A percentile compares a stretch with the other conserved stretches of the same genome.
phyloP scores from a whole-genome alignment of 768 basidiomycete genomes.

The Paxillus rubicundulus region DNA sequence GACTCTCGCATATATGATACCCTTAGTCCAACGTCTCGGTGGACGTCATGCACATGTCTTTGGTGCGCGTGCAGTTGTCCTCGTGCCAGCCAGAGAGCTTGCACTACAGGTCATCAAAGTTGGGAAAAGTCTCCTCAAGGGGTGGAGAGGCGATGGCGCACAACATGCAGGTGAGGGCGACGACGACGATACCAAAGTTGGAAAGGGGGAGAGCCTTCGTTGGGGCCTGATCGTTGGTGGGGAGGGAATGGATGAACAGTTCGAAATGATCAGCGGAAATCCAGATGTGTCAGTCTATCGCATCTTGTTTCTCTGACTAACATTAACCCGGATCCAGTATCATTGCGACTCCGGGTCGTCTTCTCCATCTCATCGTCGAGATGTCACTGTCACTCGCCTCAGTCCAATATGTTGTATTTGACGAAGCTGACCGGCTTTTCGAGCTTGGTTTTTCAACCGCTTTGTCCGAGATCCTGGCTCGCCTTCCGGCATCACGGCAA shows the following conservation, averaged over 20 bases:
- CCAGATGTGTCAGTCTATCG: constrained; percentile 81
- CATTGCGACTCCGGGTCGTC: constrained; percentile 95
- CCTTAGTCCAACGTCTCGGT: constrained; percentile 82
- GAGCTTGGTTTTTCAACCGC: constrained; percentile 97
- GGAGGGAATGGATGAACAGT: constrained; percentile 93
- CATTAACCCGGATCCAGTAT: constrained; percentile 51
- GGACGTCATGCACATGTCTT: constrained; percentile 77
- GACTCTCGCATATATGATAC: constrained; percentile 93
- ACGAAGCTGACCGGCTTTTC: constrained; percentile 97
- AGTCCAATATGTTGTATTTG: constrained; percentile 89
- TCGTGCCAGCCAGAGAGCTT: constrained; percentile 91
- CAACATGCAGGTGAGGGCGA: constrained; percentile 73
- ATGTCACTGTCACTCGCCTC: constrained; percentile 92
- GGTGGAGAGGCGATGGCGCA: constrained; percentile 61
- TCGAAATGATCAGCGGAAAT: constrained; percentile 90
- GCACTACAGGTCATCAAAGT: constrained; percentile 93
- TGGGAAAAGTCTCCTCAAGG: constrained; percentile 89
- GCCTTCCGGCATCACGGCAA: constrained; percentile 83
- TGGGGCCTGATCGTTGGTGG: constrained; percentile 98
- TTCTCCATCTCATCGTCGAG: constrained; percentile 95
- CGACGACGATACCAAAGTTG: constrained; percentile 40
- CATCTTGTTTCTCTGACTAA: constrained; percentile 10
- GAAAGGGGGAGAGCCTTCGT: constrained; percentile 59
- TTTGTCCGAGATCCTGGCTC: constrained; percentile 86
- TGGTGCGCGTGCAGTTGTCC: constrained; percentile 82